Percentiles rank a stretch among this genome's conserved stretches.
These are phyloP conservation scores for Nannizzia gypsea DNA, from an alignment of 2,329 filamentous ascomycete genomes.

Conservation along the genomic window DNA sequence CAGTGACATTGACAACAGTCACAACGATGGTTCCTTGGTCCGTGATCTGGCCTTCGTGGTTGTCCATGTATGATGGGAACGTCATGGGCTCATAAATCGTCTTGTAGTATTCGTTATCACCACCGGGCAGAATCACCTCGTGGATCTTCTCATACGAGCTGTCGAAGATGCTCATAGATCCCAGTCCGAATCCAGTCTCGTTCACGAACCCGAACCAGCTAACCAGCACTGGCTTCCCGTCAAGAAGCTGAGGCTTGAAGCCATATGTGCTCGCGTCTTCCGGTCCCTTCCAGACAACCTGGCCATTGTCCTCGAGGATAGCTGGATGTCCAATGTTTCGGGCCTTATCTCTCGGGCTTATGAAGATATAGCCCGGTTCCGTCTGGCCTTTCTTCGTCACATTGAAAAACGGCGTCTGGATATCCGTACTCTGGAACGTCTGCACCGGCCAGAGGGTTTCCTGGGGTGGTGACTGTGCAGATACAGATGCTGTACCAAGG, in stretches of 20 bases:
- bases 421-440: constrained; percentile 13
- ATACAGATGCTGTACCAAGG: not conserved
- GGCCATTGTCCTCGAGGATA: constrained; percentile 27
- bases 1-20: constrained; percentile 29
- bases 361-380: constrained; percentile 26
- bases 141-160: constrained; percentile 13
- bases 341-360: constrained; percentile 23
- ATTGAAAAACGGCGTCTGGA: constrained; percentile 21
- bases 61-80: constrained; percentile 23
- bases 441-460: constrained; percentile 13
- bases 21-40: constrained; percentile 33
- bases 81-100: constrained; percentile 10
- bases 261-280: constrained; percentile 20
- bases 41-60: constrained; percentile 38
- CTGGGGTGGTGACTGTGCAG: not conserved
- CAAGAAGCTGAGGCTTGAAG: constrained; percentile 25
- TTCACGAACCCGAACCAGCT: constrained; percentile 26
- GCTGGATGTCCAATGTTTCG: constrained; percentile 21
- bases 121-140: constrained; percentile 7
- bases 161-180: constrained; percentile 15
- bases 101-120: constrained; percentile 9
- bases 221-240: constrained; percentile 26
- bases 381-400: constrained; percentile 24
- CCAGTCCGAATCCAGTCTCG: constrained; percentile 15
- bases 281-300: constrained; percentile 28